Conservation (phyloP, 2,329 filamentous ascomycete species). For the Tolypocladium ophioglossoides region DNA sequence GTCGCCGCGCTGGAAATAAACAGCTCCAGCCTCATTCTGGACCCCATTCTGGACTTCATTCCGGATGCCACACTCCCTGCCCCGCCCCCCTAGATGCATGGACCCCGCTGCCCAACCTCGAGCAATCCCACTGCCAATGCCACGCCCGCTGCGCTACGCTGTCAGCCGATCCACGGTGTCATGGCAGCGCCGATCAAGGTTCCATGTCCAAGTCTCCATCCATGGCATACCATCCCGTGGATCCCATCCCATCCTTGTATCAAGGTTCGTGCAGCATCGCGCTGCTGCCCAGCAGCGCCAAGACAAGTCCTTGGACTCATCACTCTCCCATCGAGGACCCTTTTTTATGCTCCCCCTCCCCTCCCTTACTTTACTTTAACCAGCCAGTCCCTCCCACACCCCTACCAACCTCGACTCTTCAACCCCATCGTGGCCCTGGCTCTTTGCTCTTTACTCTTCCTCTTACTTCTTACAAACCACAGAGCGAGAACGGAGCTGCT, state of each 20-base stretch:
- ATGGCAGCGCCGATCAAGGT: background rate
- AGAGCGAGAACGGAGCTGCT: background rate
- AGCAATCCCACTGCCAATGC: background rate
- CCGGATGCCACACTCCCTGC: background rate
- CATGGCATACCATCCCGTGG: background rate
- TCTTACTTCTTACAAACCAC: background rate
- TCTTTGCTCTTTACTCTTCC: background rate
- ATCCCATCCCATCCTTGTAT: background rate
- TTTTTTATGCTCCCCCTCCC: background rate
- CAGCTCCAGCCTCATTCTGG: background rate
- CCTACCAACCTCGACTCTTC: background rate
- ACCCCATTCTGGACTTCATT: too few relatives aligned
- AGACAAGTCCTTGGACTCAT: background rate
- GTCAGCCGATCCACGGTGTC: constrained; percentile 9
- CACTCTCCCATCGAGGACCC: background rate
- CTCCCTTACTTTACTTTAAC: background rate
- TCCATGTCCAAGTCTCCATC: background rate
- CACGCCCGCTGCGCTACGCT: too few relatives aligned
- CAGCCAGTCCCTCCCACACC: background rate
- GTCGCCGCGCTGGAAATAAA: background rate
- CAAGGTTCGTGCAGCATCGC: background rate
- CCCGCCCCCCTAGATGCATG: constrained; percentile 5
- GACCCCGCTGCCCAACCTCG: background rate
- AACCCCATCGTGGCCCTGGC: background rate
- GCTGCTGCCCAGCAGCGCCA: background rate